These are phyloP conservation scores for Candida dubliniensis DNA, from an alignment of 1,139 yeast genomes.

Conservation along the genomic window DNA sequence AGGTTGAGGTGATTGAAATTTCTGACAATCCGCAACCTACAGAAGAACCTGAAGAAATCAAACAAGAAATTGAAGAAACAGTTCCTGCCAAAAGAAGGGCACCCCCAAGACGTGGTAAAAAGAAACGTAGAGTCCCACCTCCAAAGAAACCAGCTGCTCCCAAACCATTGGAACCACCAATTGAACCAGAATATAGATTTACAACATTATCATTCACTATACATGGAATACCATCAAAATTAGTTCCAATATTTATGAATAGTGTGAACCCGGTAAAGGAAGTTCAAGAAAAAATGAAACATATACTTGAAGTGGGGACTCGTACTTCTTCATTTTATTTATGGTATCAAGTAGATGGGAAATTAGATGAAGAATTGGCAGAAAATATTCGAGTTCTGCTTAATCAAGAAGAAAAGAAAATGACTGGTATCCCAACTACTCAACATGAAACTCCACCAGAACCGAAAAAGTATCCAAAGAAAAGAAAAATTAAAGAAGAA, in stretches of 20 bases:
- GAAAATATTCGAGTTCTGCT: conserved; percentile 46
- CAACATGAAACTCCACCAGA: conserved; percentile 15
- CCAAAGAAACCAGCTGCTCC: conserved; percentile 24
- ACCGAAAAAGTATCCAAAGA: conserved; percentile 22
- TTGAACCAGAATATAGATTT: conserved; percentile 46
- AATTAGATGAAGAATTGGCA: conserved; percentile 61
- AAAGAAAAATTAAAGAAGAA: conserved; percentile 33
- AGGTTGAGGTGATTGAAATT: conserved; percentile 3
- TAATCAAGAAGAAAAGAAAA: conserved; percentile 42
- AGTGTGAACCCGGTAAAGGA: conserved; percentile 60
- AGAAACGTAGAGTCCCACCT: conserved; percentile 22
- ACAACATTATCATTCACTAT: conserved; percentile 67
- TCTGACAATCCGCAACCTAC: conserved; percentile 6
- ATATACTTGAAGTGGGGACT: conserved; percentile 58
- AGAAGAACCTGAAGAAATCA: neutral
- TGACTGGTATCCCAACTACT: conserved; percentile 34
- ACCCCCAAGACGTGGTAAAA: conserved; percentile 23
- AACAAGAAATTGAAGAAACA: conserved; percentile 2
- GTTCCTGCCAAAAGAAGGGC: conserved; percentile 20
- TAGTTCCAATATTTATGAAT: conserved; percentile 66
- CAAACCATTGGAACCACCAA: conserved; percentile 29
- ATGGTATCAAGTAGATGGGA: conserved; percentile 86
- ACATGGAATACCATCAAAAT: conserved; percentile 62
- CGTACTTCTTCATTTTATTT: conserved; percentile 62
- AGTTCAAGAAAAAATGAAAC: conserved; percentile 62